These are phyloP conservation scores for Choanephora cucurbitarum DNA, from an alignment of 371 early-diverging fungal genomes.

Conservation along the genomic window DNA sequence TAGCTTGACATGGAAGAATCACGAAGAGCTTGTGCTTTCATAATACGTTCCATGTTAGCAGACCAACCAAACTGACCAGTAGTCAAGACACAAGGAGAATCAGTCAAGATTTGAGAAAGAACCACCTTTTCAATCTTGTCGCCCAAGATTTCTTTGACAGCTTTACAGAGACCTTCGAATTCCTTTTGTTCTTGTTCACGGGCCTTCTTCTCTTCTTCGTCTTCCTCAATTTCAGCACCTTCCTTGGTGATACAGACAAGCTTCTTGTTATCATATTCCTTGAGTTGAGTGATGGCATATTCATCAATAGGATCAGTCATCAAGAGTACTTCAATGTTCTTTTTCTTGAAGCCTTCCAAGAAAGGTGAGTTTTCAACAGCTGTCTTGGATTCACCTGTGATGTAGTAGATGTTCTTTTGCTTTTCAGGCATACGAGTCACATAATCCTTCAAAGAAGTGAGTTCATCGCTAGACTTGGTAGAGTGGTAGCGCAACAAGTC, in stretches of 20 bases:
- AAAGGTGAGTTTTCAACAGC: conserved; percentile 97
- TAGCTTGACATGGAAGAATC: conserved; percentile 94
- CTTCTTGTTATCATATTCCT: conserved; percentile 98
- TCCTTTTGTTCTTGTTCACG: conserved; percentile 87
- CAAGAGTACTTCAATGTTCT: conserved; percentile 95
- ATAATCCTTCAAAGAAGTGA: conserved; percentile 76
- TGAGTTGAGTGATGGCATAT: conserved; percentile 96
- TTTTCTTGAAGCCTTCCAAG: conserved; percentile 97
- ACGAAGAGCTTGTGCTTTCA: conserved; percentile 98
- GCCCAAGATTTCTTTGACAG: conserved; percentile 89
- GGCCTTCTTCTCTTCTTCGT: conserved; percentile 90
- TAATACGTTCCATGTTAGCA: conserved; percentile 99
- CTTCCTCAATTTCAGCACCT: conserved; percentile 97
- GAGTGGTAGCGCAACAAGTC: conserved; percentile 75
- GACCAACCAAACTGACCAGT: conserved; percentile 98
- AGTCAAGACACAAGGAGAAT: conserved; percentile 96
- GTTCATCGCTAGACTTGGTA: conserved; percentile 59
- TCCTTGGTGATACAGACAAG: conserved; percentile 98
- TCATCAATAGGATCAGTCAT: conserved; percentile 97
- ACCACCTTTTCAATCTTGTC: conserved; percentile 98
- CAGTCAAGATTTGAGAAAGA: conserved; percentile 90
- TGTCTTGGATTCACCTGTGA: conserved; percentile 95
- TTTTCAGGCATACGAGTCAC: conserved; percentile 76
- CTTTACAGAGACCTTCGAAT: conserved; percentile 79
- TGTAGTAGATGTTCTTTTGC: conserved; percentile 92